Base-by-base conservation (phyloP, 2,329 filamentous ascomycete genomes). In the Aureobasidium uvarum region DNA sequence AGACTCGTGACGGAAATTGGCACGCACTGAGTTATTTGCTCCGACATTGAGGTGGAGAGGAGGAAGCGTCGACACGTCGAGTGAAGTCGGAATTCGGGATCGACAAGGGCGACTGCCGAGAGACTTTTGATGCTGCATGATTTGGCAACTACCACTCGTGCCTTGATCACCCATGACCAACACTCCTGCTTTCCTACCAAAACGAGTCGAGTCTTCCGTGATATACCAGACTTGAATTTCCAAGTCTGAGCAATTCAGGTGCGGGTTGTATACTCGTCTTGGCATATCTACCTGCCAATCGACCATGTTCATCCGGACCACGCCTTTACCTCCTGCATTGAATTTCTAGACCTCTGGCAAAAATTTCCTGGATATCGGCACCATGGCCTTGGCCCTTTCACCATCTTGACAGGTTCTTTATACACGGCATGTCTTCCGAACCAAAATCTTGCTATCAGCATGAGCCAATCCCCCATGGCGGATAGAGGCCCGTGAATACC, bases 401-500 rank as follows among this genome's bases (percentile, higher is more conserved):
- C 11, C 8, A 8, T 36, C 18, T 18, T 10, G 41, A 56, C 6
- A 18, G 20, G 25, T 4, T 59, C 25, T 39, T 23, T 46, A 16
- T 46, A 46, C 23, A 59, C 39, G 56, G 41, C 55, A 23, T 60
- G 28, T 25, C 56, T 60, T 38, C 56, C 31, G 56, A n/a, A 18
- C n/a, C 18, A 62, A 62, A 62, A 20, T 20, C 23, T 62, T 28
- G 33, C 41, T 51, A 41, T 62, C 45, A 62, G 28, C 18, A 45
- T 25, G 20, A 25, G 43, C 20, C 43, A 36, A 14, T n/a, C n/a
- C 25, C 31, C 20, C 56, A 31, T 14, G 4, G 3, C 45, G 58
- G 58, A 10, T 31, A n/a, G 31, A 51, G 23, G 45, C 31, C 58
- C 58, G 58, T 20, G 41, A 50, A 62, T 28, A 62, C 58, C 58